These are phyloP conservation scores for Penicillium manginii DNA, from an alignment of 495 filamentous ascomycete genomes.

Conservation along the genomic window DNA sequence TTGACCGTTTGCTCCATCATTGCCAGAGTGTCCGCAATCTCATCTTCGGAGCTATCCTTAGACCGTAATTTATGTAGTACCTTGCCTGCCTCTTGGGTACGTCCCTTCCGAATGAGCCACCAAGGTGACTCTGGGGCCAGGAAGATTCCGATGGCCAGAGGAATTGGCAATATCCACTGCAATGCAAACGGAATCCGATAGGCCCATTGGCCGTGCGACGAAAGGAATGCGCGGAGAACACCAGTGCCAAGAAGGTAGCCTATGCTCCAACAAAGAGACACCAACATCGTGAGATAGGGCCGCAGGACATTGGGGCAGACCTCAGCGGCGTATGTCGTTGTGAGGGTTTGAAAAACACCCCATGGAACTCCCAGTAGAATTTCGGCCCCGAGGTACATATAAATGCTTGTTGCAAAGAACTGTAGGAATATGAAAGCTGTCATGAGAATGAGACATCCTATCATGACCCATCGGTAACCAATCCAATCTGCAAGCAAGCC, in stretches of 20 bases:
- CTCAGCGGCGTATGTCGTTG: conserved; percentile 74
- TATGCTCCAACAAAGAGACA: conserved; percentile 76
- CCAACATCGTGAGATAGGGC: conserved; percentile 70
- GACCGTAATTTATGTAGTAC: conserved; percentile 62
- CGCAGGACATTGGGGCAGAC: conserved; percentile 68
- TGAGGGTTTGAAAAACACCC: conserved; percentile 74
- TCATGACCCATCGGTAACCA: conserved; percentile 65
- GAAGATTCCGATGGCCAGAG: conserved; percentile 62
- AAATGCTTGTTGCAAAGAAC: conserved; percentile 66
- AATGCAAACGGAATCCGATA: conserved; percentile 66
- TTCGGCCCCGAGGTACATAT: conserved; percentile 65
- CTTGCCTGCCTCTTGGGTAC: conserved; percentile 59
- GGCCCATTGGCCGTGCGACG: conserved; percentile 54
- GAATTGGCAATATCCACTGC: conserved; percentile 75
- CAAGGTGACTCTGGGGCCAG: conserved; percentile 73
- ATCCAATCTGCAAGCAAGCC: conserved; percentile 65
- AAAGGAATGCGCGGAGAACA: conserved; percentile 61
- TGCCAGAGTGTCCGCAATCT: conserved; percentile 66
- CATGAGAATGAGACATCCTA: conserved; percentile 58
- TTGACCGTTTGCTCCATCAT: conserved; percentile 78
- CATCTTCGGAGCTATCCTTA: conserved; percentile 54
- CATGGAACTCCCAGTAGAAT: conserved; percentile 72
- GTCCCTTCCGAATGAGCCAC: conserved; percentile 71
- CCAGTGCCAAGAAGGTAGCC: conserved; percentile 70
- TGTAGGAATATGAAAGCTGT: conserved; percentile 64